These are phyloP conservation scores for Cladosporium phlei DNA, from an alignment of 2,329 filamentous ascomycete genomes.

Conservation along the genomic window DNA sequence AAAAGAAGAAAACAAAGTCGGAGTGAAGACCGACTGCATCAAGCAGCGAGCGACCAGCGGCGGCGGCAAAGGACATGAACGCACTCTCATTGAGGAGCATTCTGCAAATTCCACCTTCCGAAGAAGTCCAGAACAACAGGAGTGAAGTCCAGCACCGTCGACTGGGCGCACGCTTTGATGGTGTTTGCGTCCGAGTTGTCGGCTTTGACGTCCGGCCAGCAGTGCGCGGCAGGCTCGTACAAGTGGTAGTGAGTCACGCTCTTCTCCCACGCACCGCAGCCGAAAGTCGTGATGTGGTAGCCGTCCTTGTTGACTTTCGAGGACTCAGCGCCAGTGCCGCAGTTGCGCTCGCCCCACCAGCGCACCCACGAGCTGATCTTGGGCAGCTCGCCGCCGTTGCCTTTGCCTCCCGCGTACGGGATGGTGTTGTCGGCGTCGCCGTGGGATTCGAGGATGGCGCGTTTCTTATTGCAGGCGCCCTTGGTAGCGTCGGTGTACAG, in stretches of 20 bases:
- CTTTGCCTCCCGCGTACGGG: constrained; percentile 34
- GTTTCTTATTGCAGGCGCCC: constrained; percentile 24
- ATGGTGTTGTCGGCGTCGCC: constrained; percentile 38
- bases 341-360: constrained; percentile 36
- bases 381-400: constrained; percentile 15
- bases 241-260: constrained; percentile 38
- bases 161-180: constrained; percentile 13
- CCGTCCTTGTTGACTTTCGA: constrained; percentile 22
- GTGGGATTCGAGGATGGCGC: constrained; percentile 42
- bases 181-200: constrained; percentile 22
- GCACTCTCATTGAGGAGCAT: too few relatives aligned
- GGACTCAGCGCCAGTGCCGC: constrained; percentile 23
- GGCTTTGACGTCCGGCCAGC: constrained; percentile 34
- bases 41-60: too few relatives aligned
- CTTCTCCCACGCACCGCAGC: constrained; percentile 28
- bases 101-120: constrained; percentile 21
- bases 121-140: constrained; percentile 27
- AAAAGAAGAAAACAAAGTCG: too few relatives aligned
- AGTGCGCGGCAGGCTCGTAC: constrained; percentile 35
- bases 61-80: too few relatives aligned
- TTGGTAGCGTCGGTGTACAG: constrained; percentile 36
- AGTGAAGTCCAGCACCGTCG: constrained; percentile 22
- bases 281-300: constrained; percentile 30
- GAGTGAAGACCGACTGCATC: too few relatives aligned
- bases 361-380: constrained; percentile 32